Evolutionary conservation across 148 eudicot species (phyloP), one percentile per base, ranked within the genome.

Genomic region (Tetragonia tetragonoides): DNA sequence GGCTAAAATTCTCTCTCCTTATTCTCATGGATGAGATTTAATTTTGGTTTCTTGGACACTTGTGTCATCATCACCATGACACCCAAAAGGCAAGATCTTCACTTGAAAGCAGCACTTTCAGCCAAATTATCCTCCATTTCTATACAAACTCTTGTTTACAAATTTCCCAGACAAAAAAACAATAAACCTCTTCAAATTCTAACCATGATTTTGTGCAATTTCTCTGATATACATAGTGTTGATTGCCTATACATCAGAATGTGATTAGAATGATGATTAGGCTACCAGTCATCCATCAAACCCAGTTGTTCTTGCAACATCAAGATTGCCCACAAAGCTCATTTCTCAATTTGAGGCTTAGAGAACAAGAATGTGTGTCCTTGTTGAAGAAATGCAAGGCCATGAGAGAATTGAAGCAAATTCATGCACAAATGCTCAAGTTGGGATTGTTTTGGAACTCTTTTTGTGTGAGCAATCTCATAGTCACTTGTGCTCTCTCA

Each of bases 311-410:
- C 37, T 74, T 77, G 66, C 76, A 80, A 46, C 77, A 71, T 51
- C 72, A 83, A 68, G 75, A 82, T 66, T 79, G 68, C 80, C 62
- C 74, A 70, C 84, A 84, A 53, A 78, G 15, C 47, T 34, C 61
- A 82, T 84, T 80, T 69, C 18, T 69, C 17, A 77, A 28, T 74
- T 68, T 78, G 51, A 80, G 70, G 46, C 66, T 60, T 6, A 81
- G 76, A 79, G 87, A 83, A 49, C 85, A 85, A 78, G 88, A 88
- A 82, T 84, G 89, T 77, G 82, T 87, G n/a, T 84, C 92, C 7
- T 67, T 83, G 17, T 66, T 86, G 51, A 88, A 80, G 81, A 85
- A 77, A 56, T 88, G 94, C 89, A 84, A 62, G 54, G 80, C 72
- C 57, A 56, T 90, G 79, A 74, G 34, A 68, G 90, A 90, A 72